Base-by-base conservation (phyloP, 306 rosid species). In the Trifolium repens region DNA sequence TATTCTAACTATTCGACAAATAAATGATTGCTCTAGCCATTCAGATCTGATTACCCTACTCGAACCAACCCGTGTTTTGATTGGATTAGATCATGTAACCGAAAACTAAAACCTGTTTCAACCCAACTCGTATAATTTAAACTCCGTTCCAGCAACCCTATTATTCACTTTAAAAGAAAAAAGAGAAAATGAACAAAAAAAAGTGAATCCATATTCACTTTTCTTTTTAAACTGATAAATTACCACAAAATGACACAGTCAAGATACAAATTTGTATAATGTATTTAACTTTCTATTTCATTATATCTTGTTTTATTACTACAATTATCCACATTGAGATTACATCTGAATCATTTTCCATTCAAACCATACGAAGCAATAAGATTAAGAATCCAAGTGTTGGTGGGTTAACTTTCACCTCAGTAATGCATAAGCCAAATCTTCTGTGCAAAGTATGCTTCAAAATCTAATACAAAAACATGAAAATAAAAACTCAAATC, bases 381-480 rank as follows among this genome's bases (percentile, higher is more conserved):
- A 69, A 16, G 43, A 50, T 26, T 16, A 69, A 16, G 43, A 54
- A 75, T 75, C 62, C 77, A 62, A 62, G 50, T 75, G 59, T 70
- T 57, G 72, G 74, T 57, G 72, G 74, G 61, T 83, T 73, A 72
- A 63, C 60, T 61, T 70, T 66, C 75, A 72, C 54, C 81, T 69
- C 26, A 5, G 67, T 14, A 19, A 55, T 19, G 61, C 58, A 61
- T 69, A 39, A 62, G 34, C 47, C 74, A 73, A 73, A n/a, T 74
- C 80, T 79, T 37, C 70, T 17, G 50, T 64, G 40, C 55, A 58
- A 46, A 44, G 43, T 52, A 57, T 69, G 59, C 82, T 74, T 42
- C 71, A 65, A 64, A 40, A 57, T 65, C 76, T 54, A 44, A 69
- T 27, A 75, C 14, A 35, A 61, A 37, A 52, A 39, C 7, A 55